Conservation (phyloP, 2,329 filamentous ascomycete species). For the Didymella arachidicola region DNA sequence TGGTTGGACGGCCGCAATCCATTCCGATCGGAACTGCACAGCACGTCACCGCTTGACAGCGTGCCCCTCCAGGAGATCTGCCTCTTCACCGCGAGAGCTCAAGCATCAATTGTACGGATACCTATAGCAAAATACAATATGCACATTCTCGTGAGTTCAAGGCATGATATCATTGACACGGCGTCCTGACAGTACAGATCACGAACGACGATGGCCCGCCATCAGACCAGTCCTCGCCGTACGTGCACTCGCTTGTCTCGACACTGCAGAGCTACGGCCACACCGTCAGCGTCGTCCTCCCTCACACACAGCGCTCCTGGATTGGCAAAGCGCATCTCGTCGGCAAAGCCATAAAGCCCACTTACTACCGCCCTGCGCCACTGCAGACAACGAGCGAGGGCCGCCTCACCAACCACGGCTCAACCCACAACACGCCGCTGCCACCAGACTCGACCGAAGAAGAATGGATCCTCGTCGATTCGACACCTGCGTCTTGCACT, state of each 20-base stretch:
- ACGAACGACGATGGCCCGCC: conserved; percentile 62
- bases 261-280: conserved; percentile 71
- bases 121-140: conserved; percentile 29
- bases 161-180: not conserved
- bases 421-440: conserved; percentile 44
- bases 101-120: conserved; percentile 13
- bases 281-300: conserved; percentile 88
- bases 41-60: conserved; percentile 21
- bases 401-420: conserved; percentile 50
- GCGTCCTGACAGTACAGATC: conserved; percentile 45
- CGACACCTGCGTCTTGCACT: conserved; percentile 59
- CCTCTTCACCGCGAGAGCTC: conserved; percentile 7
- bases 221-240: conserved; percentile 59
- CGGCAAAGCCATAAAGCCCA: conserved; percentile 82
- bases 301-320: conserved; percentile 93
- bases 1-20: not conserved
- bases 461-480: conserved; percentile 61
- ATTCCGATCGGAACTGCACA: conserved; percentile 30
- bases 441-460: conserved; percentile 46
- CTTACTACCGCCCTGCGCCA: conserved; percentile 77
- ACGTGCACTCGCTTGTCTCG: conserved; percentile 57
- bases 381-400: conserved; percentile 54
- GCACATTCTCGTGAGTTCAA: conserved; percentile 49
- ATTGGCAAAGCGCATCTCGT: conserved; percentile 98
- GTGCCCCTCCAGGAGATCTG: conserved; percentile 26